Base-by-base conservation (phyloP, 2,329 filamentous ascomycete genomes). In the Pseudogymnoascus sp. region DNA sequence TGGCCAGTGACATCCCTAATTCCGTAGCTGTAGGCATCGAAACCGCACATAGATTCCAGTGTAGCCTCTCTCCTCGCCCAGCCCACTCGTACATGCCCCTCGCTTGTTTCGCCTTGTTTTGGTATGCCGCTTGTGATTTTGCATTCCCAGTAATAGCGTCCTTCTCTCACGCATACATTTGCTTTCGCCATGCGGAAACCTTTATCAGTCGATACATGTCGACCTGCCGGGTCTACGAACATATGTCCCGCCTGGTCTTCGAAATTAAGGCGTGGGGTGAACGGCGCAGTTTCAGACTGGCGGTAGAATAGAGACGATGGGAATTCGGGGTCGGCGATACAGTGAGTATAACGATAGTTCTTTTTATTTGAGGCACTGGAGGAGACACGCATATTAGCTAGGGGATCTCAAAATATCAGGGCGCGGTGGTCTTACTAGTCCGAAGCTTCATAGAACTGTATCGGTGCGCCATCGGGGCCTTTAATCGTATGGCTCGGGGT, bases 81-180 rank as follows among this genome's bases (percentile, higher is more conserved):
- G 3, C 96, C 96, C 73, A 97, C 84, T 6, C 95, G 89, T 23
- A 97, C 87, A 72, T 82, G 90, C 71, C 80, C 82, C 47, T 67
- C 68, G 12, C 68, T 64, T 36, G 68, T 66, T 71, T 62, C 64
- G 10, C 66, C 57, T 51, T 68, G 65, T 60, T 76, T 75, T 2
- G 84, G 79, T 45, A 90, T 86, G 37, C 95, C 95, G 68, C 87
- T 86, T 8, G 93, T 87, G 62, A 99, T 86, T 71, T 90, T 93
- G 75, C 93, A 92, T 76, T 99, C 95, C 81, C 92, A 99, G 75
- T 96, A 99, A 80, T 91, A 91, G 34, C 90, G 85, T 0, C 95
- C 95, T 75, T 97, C 90, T 54, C 95, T 83, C 4, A 93, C 90
- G 23, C 90, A 91, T 0, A 97, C 88, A 71, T 99, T 99, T 11